Conservation (phyloP, 176 grass and related monocot species). For the Aechmea fasciata region DNA sequence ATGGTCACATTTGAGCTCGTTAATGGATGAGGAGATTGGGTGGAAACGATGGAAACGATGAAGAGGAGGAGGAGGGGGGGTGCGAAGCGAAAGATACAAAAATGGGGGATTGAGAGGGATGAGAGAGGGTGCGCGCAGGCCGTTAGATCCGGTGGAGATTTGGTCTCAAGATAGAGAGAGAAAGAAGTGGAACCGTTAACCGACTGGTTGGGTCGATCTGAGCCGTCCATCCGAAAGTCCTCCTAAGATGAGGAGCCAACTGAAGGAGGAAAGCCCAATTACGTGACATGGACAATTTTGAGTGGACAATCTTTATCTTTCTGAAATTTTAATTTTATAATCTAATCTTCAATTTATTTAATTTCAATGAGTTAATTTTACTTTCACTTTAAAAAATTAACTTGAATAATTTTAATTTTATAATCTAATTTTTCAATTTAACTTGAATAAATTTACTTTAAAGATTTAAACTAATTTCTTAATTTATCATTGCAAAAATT, state of each 20-base stretch:
- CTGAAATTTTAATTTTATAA: no score
- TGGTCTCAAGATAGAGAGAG: not conserved
- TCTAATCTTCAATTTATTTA: no score
- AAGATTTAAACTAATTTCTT: no score
- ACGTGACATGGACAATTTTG: no score
- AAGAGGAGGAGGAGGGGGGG: not conserved
- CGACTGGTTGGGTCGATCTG: not conserved
- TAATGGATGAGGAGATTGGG: not conserved
- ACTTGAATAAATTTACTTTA: no score
- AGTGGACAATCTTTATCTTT: no score
- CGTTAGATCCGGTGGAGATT: not conserved
- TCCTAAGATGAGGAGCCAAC: not conserved
- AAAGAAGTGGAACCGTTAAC: not conserved
- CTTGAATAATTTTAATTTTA: no score
- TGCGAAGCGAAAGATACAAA: not conserved
- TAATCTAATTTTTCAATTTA: no score
- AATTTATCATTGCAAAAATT: no score
- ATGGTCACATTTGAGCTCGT: no score
- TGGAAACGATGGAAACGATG: not conserved
- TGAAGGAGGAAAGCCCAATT: not conserved
- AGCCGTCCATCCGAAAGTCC: not conserved
- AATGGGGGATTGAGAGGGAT: not conserved
- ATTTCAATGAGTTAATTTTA: no score
- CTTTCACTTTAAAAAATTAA: no score
- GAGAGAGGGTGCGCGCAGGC: not conserved